phyloP scores from a whole-genome alignment of 2,329 filamentous ascomycete species.

The Ophidiomyces ophidiicola region DNA sequence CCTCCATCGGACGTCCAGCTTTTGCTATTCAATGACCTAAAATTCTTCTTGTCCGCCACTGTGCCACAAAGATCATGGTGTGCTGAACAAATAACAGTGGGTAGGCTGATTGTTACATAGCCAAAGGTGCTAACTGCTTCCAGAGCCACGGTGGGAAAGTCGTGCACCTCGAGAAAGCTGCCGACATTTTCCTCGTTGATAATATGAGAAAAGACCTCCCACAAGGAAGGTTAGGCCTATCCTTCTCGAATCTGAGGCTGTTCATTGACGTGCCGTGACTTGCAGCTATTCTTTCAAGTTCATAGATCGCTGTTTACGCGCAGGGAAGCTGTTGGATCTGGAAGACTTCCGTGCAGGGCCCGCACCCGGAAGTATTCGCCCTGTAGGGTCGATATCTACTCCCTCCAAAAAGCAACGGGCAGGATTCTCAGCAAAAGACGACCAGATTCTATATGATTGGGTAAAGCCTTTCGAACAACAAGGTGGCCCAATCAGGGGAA shows the following conservation, averaged over 20 bases:
- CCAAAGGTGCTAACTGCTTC: neutral
- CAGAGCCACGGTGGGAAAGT: constrained; percentile 44
- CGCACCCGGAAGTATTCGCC: constrained; percentile 32
- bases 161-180: constrained; percentile 42
- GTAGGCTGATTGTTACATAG: neutral
- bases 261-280: constrained; percentile 8
- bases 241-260: constrained; percentile 1
- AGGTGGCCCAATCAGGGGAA: constrained; percentile 28
- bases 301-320: constrained; percentile 43
- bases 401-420: constrained; percentile 24
- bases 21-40: constrained; percentile 44
- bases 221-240: constrained; percentile 34
- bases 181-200: constrained; percentile 49
- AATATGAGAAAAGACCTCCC: constrained; percentile 41
- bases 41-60: constrained; percentile 47
- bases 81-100: constrained; percentile 22
- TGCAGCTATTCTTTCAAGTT: constrained; percentile 45
- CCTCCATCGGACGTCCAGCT: neutral
- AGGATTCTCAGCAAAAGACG: constrained; percentile 34
- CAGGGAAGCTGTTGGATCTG: constrained; percentile 38
- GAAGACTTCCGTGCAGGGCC: constrained; percentile 39
- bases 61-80: constrained; percentile 41
- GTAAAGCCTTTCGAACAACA: constrained; percentile 27
- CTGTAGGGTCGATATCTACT: constrained; percentile 32
- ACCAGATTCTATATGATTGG: constrained; percentile 36